Conservation (phyloP, 2,329 filamentous ascomycete genomes). For the Pseudogymnoascus sp. region DNA sequence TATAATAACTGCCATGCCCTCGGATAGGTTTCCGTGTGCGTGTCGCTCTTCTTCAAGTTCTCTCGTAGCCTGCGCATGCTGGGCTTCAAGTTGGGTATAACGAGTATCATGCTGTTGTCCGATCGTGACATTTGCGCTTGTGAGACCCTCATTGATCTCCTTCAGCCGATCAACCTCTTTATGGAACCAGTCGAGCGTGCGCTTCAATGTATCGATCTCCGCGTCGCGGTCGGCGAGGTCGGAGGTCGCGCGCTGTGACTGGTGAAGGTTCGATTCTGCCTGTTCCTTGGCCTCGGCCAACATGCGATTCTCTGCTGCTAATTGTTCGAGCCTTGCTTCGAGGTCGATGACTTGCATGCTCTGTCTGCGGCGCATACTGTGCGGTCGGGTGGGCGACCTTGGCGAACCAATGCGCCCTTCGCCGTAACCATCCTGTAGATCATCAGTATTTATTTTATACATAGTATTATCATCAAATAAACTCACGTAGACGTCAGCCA, state of each 20-base stretch:
- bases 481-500: slow-evolving; percentile 93
- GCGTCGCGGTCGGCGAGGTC: slow-evolving; percentile 74
- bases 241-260: slow-evolving; percentile 55
- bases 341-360: slow-evolving; percentile 96
- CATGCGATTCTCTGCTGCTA: slow-evolving; percentile 75
- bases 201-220: slow-evolving; percentile 76
- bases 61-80: slow-evolving; percentile 57
- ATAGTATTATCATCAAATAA: neutral
- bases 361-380: slow-evolving; percentile 92
- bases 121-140: slow-evolving; percentile 69
- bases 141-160: slow-evolving; percentile 74
- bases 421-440: slow-evolving; percentile 76
- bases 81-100: slow-evolving; percentile 57
- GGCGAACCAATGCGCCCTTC: slow-evolving; percentile 81
- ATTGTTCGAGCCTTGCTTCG: slow-evolving; percentile 74
- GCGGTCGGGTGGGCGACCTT: slow-evolving; percentile 84
- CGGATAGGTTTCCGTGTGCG: slow-evolving; percentile 54
- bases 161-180: slow-evolving; percentile 73
- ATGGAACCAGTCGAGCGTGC: slow-evolving; percentile 70
- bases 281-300: slow-evolving; percentile 65
- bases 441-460: slow-evolving; percentile 9
- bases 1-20: slow-evolving; percentile 55
- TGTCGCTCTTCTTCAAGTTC: slow-evolving; percentile 63
- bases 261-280: slow-evolving; percentile 57
- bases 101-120: slow-evolving; percentile 65